Evolutionary conservation across 768 basidiomycete species (phyloP), one percentile per base, ranked within the genome.

Genomic region (Lactifluus subvellereus): DNA sequence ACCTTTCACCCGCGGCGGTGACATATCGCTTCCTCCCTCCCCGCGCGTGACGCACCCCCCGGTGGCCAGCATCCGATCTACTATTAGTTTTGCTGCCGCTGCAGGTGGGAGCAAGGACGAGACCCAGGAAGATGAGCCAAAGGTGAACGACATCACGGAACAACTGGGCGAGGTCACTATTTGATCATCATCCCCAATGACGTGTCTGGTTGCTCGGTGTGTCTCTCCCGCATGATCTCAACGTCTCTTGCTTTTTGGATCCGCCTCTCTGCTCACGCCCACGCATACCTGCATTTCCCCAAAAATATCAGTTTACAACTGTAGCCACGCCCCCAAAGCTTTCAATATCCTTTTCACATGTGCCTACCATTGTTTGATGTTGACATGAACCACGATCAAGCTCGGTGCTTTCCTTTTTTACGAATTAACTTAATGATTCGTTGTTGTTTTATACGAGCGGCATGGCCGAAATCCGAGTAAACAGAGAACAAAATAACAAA

Each of bases 61-160:
- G 18, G 71, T 74, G 9, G 79, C 84, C 2, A 85, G 75, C 53
- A 83, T 92, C 14, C 80, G 89, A 58, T 86, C 91, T 0, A 79
- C 82, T 5, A 78, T 94, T 67, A 93, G 91, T 71, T 95, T 95
- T 68, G 91, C 92, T 0, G 87, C 79, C 59, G 92, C 86, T 43
- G 88, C 89, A 1, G 79, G 82, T 16, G 69, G 66, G 20, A 80
- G 77, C 71, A 81, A 78, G 68, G 79, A 78, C 30, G 68, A 43
- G 32, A 11, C 59, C 16, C 67, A 64, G 32, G 69, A 71, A 48
- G 61, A 60, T 32, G 58, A 68, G 27, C 48, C 64, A 52, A 70
- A 61, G 45, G 68, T 65, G 48, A 61, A 69, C 30, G 62, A 68
- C 37, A 45, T 69, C 30, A 63, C 73, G 7, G 73, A 77, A 47